Evolutionary conservation across 352 stramenopile species (phyloP), one percentile per base, ranked within the genome.

Genomic region (Pythium periplocum): DNA sequence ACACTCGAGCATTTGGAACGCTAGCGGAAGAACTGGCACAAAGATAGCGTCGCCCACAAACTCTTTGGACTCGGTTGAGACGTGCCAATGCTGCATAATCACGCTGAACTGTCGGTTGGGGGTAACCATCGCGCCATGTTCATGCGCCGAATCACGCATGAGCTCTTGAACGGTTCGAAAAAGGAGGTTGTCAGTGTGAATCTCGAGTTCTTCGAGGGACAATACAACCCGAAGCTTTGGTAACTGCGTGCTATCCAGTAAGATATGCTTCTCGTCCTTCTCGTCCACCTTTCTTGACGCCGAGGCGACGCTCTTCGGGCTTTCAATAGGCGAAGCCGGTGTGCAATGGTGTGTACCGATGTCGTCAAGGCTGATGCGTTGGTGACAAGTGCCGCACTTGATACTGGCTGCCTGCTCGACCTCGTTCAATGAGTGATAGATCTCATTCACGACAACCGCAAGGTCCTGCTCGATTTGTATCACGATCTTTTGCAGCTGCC

Each of bases 1-100:
- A 33, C 78, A 88, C 51, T 88, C 75, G 8, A 86, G 78, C 71
- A 88, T 86, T 45, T 88, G 78, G 46, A 86, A 86, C 9, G 75
- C 75, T 0, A 88, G 52, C 0, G 78, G 78, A 26, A 88, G 59
- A 41, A 78, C 70, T 30, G 78, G 75, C 8, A 86, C 78, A 51
- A 88, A 88, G 12, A 86, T 71, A 9, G 73, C 57, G 50, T 78
- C 75, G 39, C 75, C 75, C 0, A 71, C 55, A 43, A 88, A 88
- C 60, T 88, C 75, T 35, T 72, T 79, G 12, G 72, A 73, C 62
- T 88, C 78, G 9, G 78, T 88, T n/a, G 75, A 83, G 7, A 86
- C 40, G 10, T 59, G 62, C n/a, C 75, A 48, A 39, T 72, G 57
- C 3, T 62, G 74, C 17, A 83, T 11, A 6, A 62, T 67, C 0